Evolutionary conservation across 257 asterid genomes (phyloP).

Genomic region (Penstemon davidsonii): DNA sequence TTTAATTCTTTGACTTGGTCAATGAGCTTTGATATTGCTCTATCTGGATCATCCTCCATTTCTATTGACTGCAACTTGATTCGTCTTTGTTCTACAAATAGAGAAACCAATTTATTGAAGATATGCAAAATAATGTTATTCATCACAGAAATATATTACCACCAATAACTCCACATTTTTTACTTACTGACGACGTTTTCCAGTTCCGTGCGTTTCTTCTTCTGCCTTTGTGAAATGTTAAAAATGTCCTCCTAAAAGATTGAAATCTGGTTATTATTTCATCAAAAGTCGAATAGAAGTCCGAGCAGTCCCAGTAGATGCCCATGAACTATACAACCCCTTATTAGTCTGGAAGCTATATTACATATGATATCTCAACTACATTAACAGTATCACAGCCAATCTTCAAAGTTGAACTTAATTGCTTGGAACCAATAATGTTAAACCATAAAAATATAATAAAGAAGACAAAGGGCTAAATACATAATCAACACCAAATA

Average conservation of each 20-base stretch:
- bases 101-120: constrained; percentile 13
- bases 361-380: neutral
- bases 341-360: neutral
- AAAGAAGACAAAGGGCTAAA: neutral
- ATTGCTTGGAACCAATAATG: too few species aligned
- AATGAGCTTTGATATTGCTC: constrained; percentile 45
- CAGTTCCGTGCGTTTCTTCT: constrained; percentile 50
- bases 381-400: neutral
- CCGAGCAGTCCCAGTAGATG: neutral
- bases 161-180: constrained; percentile 18
- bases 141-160: constrained; percentile 20
- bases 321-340: neutral
- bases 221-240: constrained; percentile 38
- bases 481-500: neutral
- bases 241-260: constrained; percentile 65
- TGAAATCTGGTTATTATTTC: constrained; percentile 26
- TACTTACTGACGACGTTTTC: constrained; percentile 71
- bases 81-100: constrained; percentile 52
- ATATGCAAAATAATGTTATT: neutral
- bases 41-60: constrained; percentile 63
- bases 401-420: neutral
- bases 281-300: neutral
- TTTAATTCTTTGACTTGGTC: constrained; percentile 60
- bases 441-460: too few species aligned
- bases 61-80: constrained; percentile 54